These are phyloP conservation scores for Eucalyptus dawsonii DNA, from an alignment of 345 rosid species.

Conservation along the genomic window DNA sequence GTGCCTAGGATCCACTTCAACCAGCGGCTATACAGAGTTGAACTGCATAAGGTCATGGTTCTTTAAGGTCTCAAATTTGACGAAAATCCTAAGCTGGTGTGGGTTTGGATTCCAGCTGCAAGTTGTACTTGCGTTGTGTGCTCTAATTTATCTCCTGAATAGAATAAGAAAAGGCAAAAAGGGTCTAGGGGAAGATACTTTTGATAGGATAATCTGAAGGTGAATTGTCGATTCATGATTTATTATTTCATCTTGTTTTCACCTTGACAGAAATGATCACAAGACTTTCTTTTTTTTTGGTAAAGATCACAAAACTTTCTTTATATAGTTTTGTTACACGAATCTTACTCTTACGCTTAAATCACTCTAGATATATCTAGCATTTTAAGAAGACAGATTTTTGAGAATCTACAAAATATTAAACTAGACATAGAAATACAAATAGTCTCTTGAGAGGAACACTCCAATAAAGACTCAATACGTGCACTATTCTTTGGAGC, in stretches of 20 bases:
- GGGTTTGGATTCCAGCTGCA: background rate
- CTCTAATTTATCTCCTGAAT: background rate
- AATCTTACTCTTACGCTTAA: no score
- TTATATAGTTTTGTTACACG: no score
- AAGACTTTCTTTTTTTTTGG: no score
- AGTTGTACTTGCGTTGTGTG: background rate
- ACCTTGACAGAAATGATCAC: background rate
- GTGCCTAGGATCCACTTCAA: constrained; percentile 55
- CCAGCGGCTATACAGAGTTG: constrained; percentile 15
- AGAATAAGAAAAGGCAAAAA: constrained; percentile 8
- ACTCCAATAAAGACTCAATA: no score
- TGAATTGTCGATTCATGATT: background rate
- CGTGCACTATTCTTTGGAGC: no score
- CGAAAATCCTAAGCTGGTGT: background rate
- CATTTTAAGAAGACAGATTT: no score
- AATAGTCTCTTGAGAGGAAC: no score
- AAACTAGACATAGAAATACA: no score
- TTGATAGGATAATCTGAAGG: background rate
- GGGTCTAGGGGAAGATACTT: constrained; percentile 10
- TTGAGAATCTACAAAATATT: no score
- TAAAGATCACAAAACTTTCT: no score
- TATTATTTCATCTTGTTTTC: background rate
- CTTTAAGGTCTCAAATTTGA: constrained; percentile 19
- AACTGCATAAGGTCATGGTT: constrained; percentile 60
- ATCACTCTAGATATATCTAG: no score